Evolutionary conservation across 2,329 filamentous ascomycete genomes (phyloP), one percentile per base, ranked within the genome.

Genomic region (Fusarium denticulatum): DNA sequence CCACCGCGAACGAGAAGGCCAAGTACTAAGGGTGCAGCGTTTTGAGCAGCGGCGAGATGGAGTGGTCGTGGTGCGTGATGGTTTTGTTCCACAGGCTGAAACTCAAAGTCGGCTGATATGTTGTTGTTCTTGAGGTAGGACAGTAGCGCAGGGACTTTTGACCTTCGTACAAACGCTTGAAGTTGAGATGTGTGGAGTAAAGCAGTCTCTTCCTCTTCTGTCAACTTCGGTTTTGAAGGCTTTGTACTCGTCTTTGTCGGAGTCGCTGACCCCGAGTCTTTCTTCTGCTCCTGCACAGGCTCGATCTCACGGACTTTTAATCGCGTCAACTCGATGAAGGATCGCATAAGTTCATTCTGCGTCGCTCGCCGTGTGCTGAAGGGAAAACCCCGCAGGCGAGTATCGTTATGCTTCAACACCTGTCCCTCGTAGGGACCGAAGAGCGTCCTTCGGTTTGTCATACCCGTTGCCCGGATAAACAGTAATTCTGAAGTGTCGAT

Each of bases 401-500:
- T 86, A 78, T 99, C 96, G 69, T 94, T 94, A 16, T 91, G 88
- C 65, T 88, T 90, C 60, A 99, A 83, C 3, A 97, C 91, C 79
- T 98, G 95, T 3, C 90, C 94, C 6, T 98, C 95, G 78, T 98
- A 97, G 0, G 94, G 94, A 0, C 95, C 95, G 77, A 97, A 98
- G 0, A 99, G 83, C 1, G 95, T 97, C 74, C 93, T 88, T 52
- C 95, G 87, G 78, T 98, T 99, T 5, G 93, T 95, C 40, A 88
- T 91, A 34, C 96, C 96, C 0, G 94, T 96, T 1, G 96, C 96
- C 22, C 96, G 90, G 56, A 99, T 89, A 80, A 99, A 99, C 2
- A 98, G 81, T 26, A 98, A 83, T 69, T 97, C 93, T 0, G 95
- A 91, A 0, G 90, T 92, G 79, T 98, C 94, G 58, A 99, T 93